These are phyloP conservation scores for Scleroderma bovista DNA, from an alignment of 768 basidiomycete genomes.

Conservation along the genomic window DNA sequence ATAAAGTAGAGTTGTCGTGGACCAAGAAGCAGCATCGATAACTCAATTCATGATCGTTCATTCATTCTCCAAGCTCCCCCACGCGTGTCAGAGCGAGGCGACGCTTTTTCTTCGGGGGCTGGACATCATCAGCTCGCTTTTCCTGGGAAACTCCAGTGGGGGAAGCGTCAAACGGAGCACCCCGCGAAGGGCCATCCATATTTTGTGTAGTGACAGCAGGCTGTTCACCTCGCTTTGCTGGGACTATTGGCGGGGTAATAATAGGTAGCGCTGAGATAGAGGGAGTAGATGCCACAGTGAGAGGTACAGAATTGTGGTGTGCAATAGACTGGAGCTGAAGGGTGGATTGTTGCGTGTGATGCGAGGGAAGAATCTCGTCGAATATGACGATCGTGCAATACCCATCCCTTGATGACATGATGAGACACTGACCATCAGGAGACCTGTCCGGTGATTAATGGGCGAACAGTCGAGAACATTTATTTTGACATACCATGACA, in stretches of 20 bases:
- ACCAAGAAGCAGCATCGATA: no score
- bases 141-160: conserved; percentile 8
- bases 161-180: conserved; percentile 2
- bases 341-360: conserved; percentile 87
- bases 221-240: conserved; percentile 31
- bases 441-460: conserved; percentile 58
- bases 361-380: conserved; percentile 85
- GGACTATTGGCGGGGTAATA: conserved; percentile 26
- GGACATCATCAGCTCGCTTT: conserved; percentile 25
- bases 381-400: conserved; percentile 96
- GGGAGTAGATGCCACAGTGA: conserved; percentile 35
- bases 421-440: conserved; percentile 87
- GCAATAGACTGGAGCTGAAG: conserved; percentile 90
- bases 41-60: not conserved
- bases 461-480: not conserved
- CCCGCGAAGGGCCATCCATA: conserved; percentile 23
- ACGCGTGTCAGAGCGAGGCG: conserved; percentile 71
- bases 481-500: conserved; percentile 71
- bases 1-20: conserved; percentile 6
- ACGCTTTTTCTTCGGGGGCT: conserved; percentile 83
- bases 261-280: conserved; percentile 28
- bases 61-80: conserved; percentile 43
- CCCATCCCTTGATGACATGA: conserved; percentile 90
- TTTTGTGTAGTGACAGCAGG: conserved; percentile 1
- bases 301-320: conserved; percentile 70